Percentiles rank a stretch among this genome's conserved stretches.
Conservation (phyloP, 2,329 filamentous ascomycete species). For the Epichloe elymi region DNA sequence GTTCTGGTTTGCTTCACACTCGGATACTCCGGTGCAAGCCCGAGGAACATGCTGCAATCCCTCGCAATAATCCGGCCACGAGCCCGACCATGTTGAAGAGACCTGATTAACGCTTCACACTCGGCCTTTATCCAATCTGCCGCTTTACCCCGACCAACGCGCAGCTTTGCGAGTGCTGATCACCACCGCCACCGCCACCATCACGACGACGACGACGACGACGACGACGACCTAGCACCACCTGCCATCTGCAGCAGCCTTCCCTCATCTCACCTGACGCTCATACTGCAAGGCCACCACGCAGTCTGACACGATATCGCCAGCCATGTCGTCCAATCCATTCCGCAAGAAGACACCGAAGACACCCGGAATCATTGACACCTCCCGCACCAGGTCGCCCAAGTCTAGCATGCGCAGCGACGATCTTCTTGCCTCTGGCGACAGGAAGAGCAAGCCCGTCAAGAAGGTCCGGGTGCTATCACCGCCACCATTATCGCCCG, state of each 20-base stretch:
- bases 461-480: constrained; percentile 58
- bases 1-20: no score
- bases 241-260: not conserved
- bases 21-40: not conserved
- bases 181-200: not conserved
- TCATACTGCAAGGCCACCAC: not conserved
- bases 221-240: not conserved
- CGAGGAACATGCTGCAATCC: constrained; percentile 3
- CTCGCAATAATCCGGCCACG: constrained; percentile 1
- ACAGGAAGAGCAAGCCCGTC: constrained; percentile 35
- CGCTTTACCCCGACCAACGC: not conserved
- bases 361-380: constrained; percentile 8
- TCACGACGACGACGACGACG: not conserved
- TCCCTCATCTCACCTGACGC: not conserved
- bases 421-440: not conserved
- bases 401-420: constrained; percentile 10
- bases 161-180: not conserved
- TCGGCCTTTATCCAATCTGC: not conserved
- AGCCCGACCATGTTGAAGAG: constrained; percentile 3
- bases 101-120: not conserved
- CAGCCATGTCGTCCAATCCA: constrained; percentile 13
- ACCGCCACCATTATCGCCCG: constrained; percentile 47
- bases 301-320: not conserved
- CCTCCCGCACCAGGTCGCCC: constrained; percentile 9
- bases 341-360: constrained; percentile 12